Base-by-base conservation (phyloP, 1,139 yeast species). In the Blastobotrys apis region DNA sequence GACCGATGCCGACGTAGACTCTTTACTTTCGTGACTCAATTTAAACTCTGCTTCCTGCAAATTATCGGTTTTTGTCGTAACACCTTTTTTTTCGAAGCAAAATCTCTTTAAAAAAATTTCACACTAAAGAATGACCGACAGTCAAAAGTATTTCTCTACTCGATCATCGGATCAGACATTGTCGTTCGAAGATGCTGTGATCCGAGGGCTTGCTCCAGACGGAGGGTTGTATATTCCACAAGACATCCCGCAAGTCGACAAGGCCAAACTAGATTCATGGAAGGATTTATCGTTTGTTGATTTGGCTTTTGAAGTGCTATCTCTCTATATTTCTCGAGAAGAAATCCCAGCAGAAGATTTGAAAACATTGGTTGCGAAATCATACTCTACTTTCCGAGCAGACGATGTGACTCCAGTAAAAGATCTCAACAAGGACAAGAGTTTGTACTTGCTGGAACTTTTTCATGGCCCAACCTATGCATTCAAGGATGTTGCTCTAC, bases 401-500 rank as follows among this genome's bases (percentile, higher is more conserved):
- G 64, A 72, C 13, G 86, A 86, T 25, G 87, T 90, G 44, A 90
- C 98, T 10, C 99, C 99, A 20, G 66, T 88, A 44, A 76, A 74
- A 33, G 69, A 76, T 41, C 74, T 88, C 40, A 77, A 77, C 57
- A 65, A 73, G 45, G 71, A 72, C 44, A 73, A 77, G 45, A 74
- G 79, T 49, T 71, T 92, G 50, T 83, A 86, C 63, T 71, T 92
- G 49, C 74, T 92, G 60, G 99, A 92, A 67, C 73, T 92, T 50
- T 92, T 92, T 80, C 99, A 92, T 61, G 99, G 99, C 33, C 99
- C 99, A 52, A 92, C 99, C 3, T 92, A 92, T 62, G 99, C 99
- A 9, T 92, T 92, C 73, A 92, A 92, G 68, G 99, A 92, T 65
- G 98, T 92, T 53, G 99, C 99, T 3, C 75, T 92, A 60, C 99